Evolutionary conservation across 2,329 filamentous ascomycete genomes (phyloP).

Genomic region (Ophiostoma piceae): DNA sequence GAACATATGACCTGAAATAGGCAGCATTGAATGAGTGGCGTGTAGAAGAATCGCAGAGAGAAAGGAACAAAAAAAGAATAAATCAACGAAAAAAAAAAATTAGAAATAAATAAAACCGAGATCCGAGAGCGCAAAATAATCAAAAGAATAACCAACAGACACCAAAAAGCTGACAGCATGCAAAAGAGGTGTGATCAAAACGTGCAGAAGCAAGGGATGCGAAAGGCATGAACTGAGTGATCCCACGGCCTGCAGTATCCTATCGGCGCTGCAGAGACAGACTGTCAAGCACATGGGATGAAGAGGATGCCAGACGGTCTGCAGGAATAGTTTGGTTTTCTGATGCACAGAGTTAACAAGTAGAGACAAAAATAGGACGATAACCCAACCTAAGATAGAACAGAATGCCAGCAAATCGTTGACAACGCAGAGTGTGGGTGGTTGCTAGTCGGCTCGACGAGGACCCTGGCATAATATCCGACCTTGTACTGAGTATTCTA

Average conservation of each 20-base stretch:
- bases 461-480: neutral
- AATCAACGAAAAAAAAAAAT: neutral
- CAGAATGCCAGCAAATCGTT: neutral
- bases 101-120: neutral
- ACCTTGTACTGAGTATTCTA: too few species aligned
- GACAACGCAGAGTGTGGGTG: neutral
- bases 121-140: neutral
- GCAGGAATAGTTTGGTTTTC: neutral
- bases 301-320: neutral
- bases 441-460: neutral
- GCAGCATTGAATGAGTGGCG: neutral
- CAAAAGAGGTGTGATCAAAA: neutral
- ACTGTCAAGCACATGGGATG: neutral
- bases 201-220: neutral
- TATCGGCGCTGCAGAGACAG: neutral
- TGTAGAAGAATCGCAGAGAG: neutral
- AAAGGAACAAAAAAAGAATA: neutral
- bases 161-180: neutral
- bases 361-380: neutral
- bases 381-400: neutral
- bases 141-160: neutral
- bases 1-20: neutral
- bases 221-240: neutral
- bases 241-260: neutral
- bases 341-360: neutral